phyloP scores from a whole-genome alignment of 2,329 filamentous ascomycete species.

The Hypoxylon sp. region DNA sequence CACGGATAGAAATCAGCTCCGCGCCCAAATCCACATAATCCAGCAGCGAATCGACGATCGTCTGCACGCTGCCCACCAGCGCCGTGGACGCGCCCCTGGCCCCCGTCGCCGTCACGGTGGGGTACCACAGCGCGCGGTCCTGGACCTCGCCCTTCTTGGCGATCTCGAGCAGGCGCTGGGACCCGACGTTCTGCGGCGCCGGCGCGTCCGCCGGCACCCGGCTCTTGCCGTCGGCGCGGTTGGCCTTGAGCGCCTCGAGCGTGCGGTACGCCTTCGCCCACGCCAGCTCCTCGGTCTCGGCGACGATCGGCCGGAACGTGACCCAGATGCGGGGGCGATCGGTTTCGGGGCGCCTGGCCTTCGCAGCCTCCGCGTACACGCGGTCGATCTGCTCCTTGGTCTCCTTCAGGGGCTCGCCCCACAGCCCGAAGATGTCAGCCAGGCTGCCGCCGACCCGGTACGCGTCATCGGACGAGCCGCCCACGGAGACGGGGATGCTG shows the following conservation, averaged over 20 bases:
- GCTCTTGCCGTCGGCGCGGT: slow-evolving; percentile 57
- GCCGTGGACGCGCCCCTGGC: slow-evolving; percentile 72
- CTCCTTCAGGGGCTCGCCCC: slow-evolving; percentile 75
- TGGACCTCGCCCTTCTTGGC: slow-evolving; percentile 70
- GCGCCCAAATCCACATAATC: slow-evolving; percentile 71
- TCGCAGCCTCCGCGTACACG: slow-evolving; percentile 71
- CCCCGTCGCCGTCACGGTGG: slow-evolving; percentile 73
- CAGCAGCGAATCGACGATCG: slow-evolving; percentile 67
- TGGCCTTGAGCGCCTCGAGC: slow-evolving; percentile 65
- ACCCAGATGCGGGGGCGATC: slow-evolving; percentile 75
- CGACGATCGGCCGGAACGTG: slow-evolving; percentile 73
- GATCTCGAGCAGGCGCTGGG: slow-evolving; percentile 71
- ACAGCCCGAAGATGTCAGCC: slow-evolving; percentile 74
- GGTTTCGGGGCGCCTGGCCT: slow-evolving; percentile 63
- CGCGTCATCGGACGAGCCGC: slow-evolving; percentile 71
- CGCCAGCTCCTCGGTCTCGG: slow-evolving; percentile 73
- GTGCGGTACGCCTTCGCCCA: slow-evolving; percentile 73
- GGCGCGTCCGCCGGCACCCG: slow-evolving; percentile 52
- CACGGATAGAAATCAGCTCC: slow-evolving; percentile 72
- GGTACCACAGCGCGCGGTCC: slow-evolving; percentile 74
- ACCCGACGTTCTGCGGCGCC: slow-evolving; percentile 71
- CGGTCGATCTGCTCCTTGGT: slow-evolving; percentile 74
- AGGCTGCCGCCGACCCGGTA: slow-evolving; percentile 72
- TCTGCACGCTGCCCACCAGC: slow-evolving; percentile 69
- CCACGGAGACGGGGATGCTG: slow-evolving; percentile 71